Percentiles rank a stretch among this genome's conserved stretches.
Evolutionary conservation across 192 early-diverging fungal genomes (phyloP).

Genomic region (Irineochytrium annulatum): DNA sequence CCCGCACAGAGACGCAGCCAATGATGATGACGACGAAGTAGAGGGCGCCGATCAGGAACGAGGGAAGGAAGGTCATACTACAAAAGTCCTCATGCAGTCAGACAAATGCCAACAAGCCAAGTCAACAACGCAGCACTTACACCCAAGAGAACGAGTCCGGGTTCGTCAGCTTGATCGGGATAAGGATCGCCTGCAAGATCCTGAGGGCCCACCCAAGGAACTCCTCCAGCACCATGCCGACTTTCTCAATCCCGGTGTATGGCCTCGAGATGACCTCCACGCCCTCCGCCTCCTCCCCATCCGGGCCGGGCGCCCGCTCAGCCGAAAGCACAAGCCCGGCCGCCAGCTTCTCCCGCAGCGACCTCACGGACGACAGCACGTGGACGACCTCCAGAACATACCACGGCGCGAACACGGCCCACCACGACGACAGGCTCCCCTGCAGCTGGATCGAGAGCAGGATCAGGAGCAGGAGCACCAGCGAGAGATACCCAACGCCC

Average conservation of each 20-base stretch:
- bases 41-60: slow-evolving; percentile 17
- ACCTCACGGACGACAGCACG: slow-evolving; percentile 35
- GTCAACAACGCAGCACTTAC: no score
- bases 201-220: slow-evolving; percentile 66
- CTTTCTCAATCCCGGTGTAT: slow-evolving; percentile 21
- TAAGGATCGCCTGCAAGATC: slow-evolving; percentile 59
- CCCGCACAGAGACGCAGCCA: neutral
- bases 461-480: slow-evolving; percentile 72
- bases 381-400: slow-evolving; percentile 74
- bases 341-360: neutral
- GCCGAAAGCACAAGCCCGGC: neutral
- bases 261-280: slow-evolving; percentile 18
- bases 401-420: slow-evolving; percentile 75
- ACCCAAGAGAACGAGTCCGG: slow-evolving; percentile 24
- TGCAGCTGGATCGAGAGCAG: slow-evolving; percentile 72
- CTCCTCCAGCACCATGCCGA: slow-evolving; percentile 27
- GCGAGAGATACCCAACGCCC: slow-evolving; percentile 37
- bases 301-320: neutral
- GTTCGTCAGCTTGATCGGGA: slow-evolving; percentile 48
- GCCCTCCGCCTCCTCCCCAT: slow-evolving; percentile 14
- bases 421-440: slow-evolving; percentile 50
- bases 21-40: slow-evolving; percentile 19
- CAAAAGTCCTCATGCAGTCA: neutral
- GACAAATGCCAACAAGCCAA: neutral
- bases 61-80: slow-evolving; percentile 30